Evolutionary conservation across 441 rosid genomes (phyloP).

Genomic region (Aleurites moluccanus): DNA sequence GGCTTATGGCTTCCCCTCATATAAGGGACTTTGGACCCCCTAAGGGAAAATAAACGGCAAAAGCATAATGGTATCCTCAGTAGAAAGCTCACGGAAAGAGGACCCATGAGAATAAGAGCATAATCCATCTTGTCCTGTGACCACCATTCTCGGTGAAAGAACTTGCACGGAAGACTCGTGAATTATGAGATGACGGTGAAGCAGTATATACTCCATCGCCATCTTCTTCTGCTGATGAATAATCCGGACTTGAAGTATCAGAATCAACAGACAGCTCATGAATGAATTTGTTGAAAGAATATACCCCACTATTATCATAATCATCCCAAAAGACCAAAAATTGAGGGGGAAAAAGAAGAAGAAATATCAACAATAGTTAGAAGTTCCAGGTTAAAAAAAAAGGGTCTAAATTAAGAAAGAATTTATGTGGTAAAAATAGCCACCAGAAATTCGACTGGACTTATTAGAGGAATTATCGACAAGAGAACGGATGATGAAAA

Average conservation of each 20-base stretch:
- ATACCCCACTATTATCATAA: slow-evolving; percentile 63
- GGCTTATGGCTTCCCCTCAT: slow-evolving; percentile 38
- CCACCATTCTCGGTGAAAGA: slow-evolving; percentile 38
- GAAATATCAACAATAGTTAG: not conserved
- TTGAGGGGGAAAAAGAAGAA: not conserved
- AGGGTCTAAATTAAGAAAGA: not conserved
- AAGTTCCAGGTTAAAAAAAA: not conserved
- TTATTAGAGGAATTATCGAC: not conserved
- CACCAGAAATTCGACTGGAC: not conserved
- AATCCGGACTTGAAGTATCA: slow-evolving; percentile 68
- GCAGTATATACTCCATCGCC: slow-evolving; percentile 51
- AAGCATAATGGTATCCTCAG: slow-evolving; percentile 50
- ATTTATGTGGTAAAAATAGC: not conserved
- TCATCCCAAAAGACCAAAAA: not conserved
- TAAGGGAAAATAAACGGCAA: slow-evolving; percentile 38
- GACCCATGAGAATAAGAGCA: slow-evolving; percentile 57
- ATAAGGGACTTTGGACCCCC: slow-evolving; percentile 33
- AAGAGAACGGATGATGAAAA: not conserved
- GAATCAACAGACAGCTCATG: slow-evolving; percentile 85
- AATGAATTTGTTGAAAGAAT: slow-evolving; percentile 90
- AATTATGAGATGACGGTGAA: slow-evolving; percentile 73
- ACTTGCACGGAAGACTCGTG: slow-evolving; percentile 62
- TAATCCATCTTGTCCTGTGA: slow-evolving; percentile 50
- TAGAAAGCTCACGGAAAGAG: slow-evolving; percentile 51
- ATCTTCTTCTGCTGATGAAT: slow-evolving; percentile 87